phyloP scores from a whole-genome alignment of 768 basidiomycete species.

The Leccinum uliginosum region DNA sequence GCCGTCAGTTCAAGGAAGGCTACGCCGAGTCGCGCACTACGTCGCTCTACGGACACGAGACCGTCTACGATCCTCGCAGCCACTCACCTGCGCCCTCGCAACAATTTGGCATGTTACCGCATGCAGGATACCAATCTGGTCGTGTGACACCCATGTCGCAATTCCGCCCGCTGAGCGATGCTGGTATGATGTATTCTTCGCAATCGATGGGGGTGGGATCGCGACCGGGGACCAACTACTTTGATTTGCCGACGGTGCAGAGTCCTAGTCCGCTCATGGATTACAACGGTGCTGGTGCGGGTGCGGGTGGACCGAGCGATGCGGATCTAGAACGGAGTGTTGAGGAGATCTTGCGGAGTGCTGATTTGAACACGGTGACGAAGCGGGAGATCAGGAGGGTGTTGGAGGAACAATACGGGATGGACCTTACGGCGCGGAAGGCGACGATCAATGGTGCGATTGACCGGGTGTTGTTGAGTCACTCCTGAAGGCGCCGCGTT shows the following conservation, averaged over 20 bases:
- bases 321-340: constrained; percentile 72
- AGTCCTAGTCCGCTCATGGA: constrained; percentile 50
- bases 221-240: constrained; percentile 70
- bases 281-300: constrained; percentile 24
- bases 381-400: constrained; percentile 86
- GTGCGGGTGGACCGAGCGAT: constrained; percentile 53
- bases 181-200: constrained; percentile 47
- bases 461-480: constrained; percentile 62
- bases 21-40: constrained; percentile 75
- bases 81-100: constrained; percentile 71
- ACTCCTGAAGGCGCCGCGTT: constrained; percentile 20
- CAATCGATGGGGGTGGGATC: constrained; percentile 63
- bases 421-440: constrained; percentile 71
- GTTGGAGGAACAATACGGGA: constrained; percentile 78
- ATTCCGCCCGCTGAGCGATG: constrained; percentile 31
- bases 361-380: constrained; percentile 87
- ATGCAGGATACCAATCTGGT: constrained; percentile 74
- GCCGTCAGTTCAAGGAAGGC: constrained; percentile 64
- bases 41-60: constrained; percentile 85
- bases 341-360: constrained; percentile 64
- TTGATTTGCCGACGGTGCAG: constrained; percentile 55
- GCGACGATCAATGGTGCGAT: constrained; percentile 73
- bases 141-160: constrained; percentile 65
- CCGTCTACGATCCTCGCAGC: constrained; percentile 71
- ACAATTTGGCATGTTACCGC: constrained; percentile 51